These are phyloP conservation scores for Hyphodiscus sp. DNA, from an alignment of 2,329 filamentous ascomycete species.

Conservation along the genomic window DNA sequence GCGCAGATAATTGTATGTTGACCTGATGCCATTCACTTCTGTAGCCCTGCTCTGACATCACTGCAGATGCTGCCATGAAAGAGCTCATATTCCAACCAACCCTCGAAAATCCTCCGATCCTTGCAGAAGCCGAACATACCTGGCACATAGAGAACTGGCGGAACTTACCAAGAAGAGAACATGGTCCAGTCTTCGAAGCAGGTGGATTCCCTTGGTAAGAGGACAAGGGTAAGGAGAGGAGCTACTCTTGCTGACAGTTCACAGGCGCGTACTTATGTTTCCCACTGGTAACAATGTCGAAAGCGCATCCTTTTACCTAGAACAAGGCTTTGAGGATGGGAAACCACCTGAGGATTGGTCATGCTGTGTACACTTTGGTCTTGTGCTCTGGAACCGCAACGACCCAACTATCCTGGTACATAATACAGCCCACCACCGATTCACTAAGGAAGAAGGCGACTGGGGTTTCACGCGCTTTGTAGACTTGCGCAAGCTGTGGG, in stretches of 20 bases:
- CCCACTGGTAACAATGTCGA: constrained; percentile 93
- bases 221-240: not conserved
- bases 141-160: constrained; percentile 89
- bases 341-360: constrained; percentile 88
- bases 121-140: constrained; percentile 69
- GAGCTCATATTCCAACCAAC: constrained; percentile 68
- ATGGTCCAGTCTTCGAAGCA: constrained; percentile 82
- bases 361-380: constrained; percentile 89
- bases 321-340: constrained; percentile 77
- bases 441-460: constrained; percentile 92
- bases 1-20: constrained; percentile 34
- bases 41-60: constrained; percentile 15
- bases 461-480: constrained; percentile 99
- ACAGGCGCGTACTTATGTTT: constrained; percentile 88
- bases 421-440: constrained; percentile 85
- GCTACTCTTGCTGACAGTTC: constrained; percentile 13
- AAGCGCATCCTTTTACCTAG: constrained; percentile 89
- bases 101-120: constrained; percentile 68
- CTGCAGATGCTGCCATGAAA: constrained; percentile 74
- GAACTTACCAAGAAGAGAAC: constrained; percentile 67
- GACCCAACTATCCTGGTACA: constrained; percentile 81
- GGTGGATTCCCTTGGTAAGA: constrained; percentile 79
- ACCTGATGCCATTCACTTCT: not conserved
- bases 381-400: constrained; percentile 91
- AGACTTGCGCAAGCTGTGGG: constrained; percentile 80